These are phyloP conservation scores for Triticum monococcum DNA, from an alignment of 176 grass and related monocot genomes.

Conservation along the genomic window DNA sequence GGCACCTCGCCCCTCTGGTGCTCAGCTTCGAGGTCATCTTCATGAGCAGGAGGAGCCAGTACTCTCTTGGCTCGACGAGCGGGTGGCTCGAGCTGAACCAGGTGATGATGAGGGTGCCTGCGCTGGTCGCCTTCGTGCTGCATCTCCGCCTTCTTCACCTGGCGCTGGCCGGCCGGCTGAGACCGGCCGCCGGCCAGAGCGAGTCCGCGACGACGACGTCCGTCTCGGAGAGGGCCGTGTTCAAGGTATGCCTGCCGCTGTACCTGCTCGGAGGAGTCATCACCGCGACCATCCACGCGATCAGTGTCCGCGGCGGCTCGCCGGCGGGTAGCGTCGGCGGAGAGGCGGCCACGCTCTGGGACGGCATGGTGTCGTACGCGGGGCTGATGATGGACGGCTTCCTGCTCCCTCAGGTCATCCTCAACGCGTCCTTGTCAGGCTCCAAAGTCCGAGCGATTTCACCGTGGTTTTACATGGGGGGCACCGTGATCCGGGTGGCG, in stretches of 20 bases:
- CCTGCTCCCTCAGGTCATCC: background rate
- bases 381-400: background rate
- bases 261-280: background rate
- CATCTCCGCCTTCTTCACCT: background rate
- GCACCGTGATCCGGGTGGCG: too few species aligned
- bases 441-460: background rate
- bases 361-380: slow-evolving; percentile 35
- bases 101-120: background rate
- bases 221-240: background rate
- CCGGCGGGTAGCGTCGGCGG: too few species aligned
- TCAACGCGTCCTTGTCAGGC: slow-evolving; percentile 18
- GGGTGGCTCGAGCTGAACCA: slow-evolving; percentile 40
- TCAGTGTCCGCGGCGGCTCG: too few species aligned
- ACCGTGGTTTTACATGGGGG: too few species aligned
- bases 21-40: background rate
- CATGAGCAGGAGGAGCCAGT: background rate
- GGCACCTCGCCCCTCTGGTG: background rate
- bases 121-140: background rate
- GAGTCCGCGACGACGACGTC: background rate
- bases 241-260: background rate
- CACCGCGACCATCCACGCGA: background rate
- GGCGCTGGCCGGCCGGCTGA: background rate
- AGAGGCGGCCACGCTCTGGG: slow-evolving; percentile 26
- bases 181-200: background rate
- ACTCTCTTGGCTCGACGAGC: background rate